Percentiles rank a stretch among this genome's conserved stretches.
These are phyloP conservation scores for Heliamphora pulchella DNA, from an alignment of 179 eudicot species.

Conservation along the genomic window DNA sequence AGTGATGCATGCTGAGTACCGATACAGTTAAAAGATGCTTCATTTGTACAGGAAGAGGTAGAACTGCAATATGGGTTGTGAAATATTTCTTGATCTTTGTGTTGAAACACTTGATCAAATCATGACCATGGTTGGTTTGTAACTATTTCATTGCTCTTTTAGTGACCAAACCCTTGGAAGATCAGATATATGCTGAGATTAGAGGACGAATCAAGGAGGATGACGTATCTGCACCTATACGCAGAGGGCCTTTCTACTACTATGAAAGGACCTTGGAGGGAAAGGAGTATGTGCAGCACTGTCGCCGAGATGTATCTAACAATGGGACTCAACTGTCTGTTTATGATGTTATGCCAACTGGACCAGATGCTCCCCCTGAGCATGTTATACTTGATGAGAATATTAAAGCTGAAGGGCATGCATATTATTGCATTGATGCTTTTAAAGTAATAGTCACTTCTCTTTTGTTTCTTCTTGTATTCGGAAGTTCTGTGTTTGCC, in stretches of 20 bases:
- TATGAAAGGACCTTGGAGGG: conserved; percentile 69
- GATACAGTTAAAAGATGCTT: not conserved
- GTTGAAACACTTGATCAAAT: not conserved
- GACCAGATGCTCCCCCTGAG: conserved; percentile 76
- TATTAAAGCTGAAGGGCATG: conserved; percentile 56
- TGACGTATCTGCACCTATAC: conserved; percentile 72
- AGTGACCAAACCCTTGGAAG: conserved; percentile 69
- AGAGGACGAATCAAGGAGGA: conserved; percentile 86
- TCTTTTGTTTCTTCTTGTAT: no score
- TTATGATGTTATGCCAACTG: conserved; percentile 70
- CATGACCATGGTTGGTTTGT: conserved; percentile 3
- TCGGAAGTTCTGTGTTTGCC: not conserved
- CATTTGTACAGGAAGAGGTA: not conserved
- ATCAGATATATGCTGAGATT: conserved; percentile 62
- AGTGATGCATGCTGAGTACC: not conserved
- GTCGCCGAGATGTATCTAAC: conserved; percentile 52
- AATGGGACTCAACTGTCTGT: conserved; percentile 39
- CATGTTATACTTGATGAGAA: conserved; percentile 82
- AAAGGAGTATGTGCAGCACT: conserved; percentile 75
- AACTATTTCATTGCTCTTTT: conserved; percentile 7
- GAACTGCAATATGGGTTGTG: not conserved
- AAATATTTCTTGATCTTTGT: not conserved
- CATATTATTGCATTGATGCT: conserved; percentile 52
- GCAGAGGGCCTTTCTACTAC: conserved; percentile 70
- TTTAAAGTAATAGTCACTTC: conserved; percentile 45